Evolutionary conservation across 2,329 filamentous ascomycete species (phyloP).

Genomic region (Orbilia oligospora): DNA sequence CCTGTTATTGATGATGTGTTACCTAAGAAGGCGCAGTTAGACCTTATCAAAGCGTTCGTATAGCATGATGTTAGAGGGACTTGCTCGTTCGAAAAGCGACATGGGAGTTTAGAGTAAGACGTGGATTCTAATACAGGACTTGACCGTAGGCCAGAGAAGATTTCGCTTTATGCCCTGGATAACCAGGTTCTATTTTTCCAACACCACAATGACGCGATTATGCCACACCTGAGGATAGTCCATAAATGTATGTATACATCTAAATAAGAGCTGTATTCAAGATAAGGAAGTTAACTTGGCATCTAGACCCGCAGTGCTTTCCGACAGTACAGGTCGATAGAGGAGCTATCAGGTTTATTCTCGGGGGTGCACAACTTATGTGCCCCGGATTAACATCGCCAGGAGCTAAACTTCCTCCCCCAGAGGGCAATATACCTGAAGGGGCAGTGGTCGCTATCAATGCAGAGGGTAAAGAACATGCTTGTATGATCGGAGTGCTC

Average conservation of each 20-base stretch:
- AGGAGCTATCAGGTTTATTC: slow-evolving; percentile 95
- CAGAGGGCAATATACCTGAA: slow-evolving; percentile 75
- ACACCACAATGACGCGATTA: slow-evolving; percentile 80
- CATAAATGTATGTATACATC: slow-evolving; percentile 71
- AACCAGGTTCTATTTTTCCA: slow-evolving; percentile 90
- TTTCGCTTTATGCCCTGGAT: slow-evolving; percentile 88
- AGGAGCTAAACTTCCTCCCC: slow-evolving; percentile 81
- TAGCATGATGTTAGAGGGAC: slow-evolving; percentile 20
- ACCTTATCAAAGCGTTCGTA: slow-evolving; percentile 80
- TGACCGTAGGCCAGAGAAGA: slow-evolving; percentile 79
- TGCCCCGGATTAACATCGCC: slow-evolving; percentile 89
- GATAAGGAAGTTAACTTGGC: neutral
- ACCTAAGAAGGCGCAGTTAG: slow-evolving; percentile 92
- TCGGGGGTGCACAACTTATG: slow-evolving; percentile 95
- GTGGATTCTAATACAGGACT: slow-evolving; percentile 18
- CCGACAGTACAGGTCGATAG: slow-evolving; percentile 90
- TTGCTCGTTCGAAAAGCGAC: slow-evolving; percentile 2
- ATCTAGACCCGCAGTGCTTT: slow-evolving; percentile 79
- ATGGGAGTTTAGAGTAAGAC: neutral
- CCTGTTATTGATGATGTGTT: slow-evolving; percentile 93
- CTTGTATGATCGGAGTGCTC: slow-evolving; percentile 87
- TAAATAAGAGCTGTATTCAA: neutral
- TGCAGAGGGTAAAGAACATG: slow-evolving; percentile 93
- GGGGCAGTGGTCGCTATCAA: slow-evolving; percentile 89
- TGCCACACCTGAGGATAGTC: slow-evolving; percentile 89